These are phyloP conservation scores for Suillus brevipes DNA, from an alignment of 768 basidiomycete genomes.

Conservation along the genomic window DNA sequence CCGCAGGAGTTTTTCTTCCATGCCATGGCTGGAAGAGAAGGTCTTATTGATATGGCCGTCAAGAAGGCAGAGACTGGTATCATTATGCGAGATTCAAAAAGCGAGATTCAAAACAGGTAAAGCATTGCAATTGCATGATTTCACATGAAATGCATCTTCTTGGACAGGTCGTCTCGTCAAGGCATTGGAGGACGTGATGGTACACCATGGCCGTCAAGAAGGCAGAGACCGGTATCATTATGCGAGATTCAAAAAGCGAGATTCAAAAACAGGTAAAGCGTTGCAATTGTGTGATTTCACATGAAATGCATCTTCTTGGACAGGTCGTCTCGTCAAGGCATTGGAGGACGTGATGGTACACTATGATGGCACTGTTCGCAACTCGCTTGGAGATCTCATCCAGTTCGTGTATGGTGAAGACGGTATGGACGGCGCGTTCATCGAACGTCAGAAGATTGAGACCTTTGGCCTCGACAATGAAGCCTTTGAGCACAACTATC, in stretches of 20 bases:
- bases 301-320: too few species aligned
- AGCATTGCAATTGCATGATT: too few species aligned
- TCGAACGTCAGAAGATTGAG: constrained; percentile 93
- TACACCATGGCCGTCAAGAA: constrained; percentile 87
- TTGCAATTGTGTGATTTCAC: too few species aligned
- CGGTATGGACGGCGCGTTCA: constrained; percentile 97
- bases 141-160: too few species aligned
- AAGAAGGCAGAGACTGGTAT: constrained; percentile 94
- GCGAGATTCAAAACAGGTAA: too few species aligned
- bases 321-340: constrained; percentile 97
- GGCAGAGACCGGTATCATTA: too few species aligned
- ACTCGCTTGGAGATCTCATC: constrained; percentile 93
- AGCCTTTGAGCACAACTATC: constrained; percentile 88
- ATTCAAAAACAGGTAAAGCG: too few species aligned
- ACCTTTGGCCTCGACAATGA: constrained; percentile 80
- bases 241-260: too few species aligned
- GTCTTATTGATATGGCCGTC: constrained; percentile 98
- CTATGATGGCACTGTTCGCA: constrained; percentile 97
- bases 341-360: constrained; percentile 96
- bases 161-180: constrained; percentile 62
- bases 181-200: constrained; percentile 95
- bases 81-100: too few species aligned
- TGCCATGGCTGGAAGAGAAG: constrained; percentile 99
- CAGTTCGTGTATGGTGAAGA: constrained; percentile 99
- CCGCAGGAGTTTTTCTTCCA: constrained; percentile 99